Evolutionary conservation across 1,284 basidiomycete species (phyloP), one percentile per base, ranked within the genome.

Genomic region (Ustilago xerochloae): DNA sequence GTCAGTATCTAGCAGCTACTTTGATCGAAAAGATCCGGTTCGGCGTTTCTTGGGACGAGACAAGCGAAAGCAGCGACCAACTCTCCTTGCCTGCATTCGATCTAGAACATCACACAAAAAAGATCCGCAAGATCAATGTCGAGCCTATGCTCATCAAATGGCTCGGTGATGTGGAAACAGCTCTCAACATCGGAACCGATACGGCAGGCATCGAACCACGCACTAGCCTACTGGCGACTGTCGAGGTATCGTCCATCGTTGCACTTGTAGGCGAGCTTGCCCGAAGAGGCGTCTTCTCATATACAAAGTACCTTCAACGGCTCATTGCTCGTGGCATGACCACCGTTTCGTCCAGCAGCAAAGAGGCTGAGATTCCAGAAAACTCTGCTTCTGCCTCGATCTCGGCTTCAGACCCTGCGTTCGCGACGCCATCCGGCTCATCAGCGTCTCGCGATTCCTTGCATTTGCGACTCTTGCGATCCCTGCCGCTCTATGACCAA

Each of bases 251-350:
- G 36, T 86, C 89, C 18, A 88, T 94, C 35, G 89, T 92, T 9
- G 86, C 91, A 22, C 86, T 94, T 5, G 92, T 91, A 64, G 93
- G 92, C 12, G 91, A 93, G 81, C 87, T 96, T 2, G 90, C 92
- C 5, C 89, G 91, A 76, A 86, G 88, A 26, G 90, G 89, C 4
- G 83, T 94, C 20, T 95, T 96, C 82, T 92, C 91, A 1, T 96
- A 93, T 79, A 87, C 90, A n/a, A 87, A 88, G 39, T 97, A 95
- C 80, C 88, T 96, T 29, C 92, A 94, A 79, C 88, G 91, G 26
- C 87, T 97, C 22, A 90, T 95, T 58, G 92, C 93, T 1, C 88
- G 92, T 24, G 92, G 93, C 6, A 64, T 55, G 56, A 67, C 63
- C 28, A 63, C 50, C 15, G 29, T 62, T 24, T 45, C 61, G 24